These are phyloP conservation scores for Coemansia aciculifera DNA, from an alignment of 192 early-diverging fungal species.

Conservation along the genomic window DNA sequence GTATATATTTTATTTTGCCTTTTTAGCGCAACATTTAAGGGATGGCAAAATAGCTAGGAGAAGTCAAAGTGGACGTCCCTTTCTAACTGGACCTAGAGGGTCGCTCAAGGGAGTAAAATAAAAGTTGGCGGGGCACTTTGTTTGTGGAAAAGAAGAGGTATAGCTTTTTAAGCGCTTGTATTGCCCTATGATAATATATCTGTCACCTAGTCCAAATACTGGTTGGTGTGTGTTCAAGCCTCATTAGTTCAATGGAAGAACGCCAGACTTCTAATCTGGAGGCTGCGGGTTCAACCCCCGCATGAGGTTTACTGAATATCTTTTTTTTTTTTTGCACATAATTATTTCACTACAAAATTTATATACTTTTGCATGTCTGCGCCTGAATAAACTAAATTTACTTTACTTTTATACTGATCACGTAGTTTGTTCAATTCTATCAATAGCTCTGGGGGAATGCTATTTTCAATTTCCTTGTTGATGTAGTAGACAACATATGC, in stretches of 20 bases:
- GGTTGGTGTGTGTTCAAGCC: background rate
- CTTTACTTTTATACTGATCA: background rate
- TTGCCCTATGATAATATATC: no score
- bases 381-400: background rate
- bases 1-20: no score
- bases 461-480: background rate
- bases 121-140: no score
- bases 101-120: no score
- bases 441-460: background rate
- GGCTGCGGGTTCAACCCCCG: conserved; percentile 27
- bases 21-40: no score
- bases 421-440: background rate
- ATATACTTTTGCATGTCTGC: background rate
- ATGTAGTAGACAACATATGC: background rate
- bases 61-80: no score
- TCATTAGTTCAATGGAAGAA: conserved; percentile 26
- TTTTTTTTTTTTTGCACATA: conserved; percentile 8
- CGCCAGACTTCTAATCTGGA: conserved; percentile 31
- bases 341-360: background rate
- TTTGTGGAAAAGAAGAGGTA: no score
- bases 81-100: no score
- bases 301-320: no score
- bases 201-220: background rate
- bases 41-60: no score
- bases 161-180: no score